Evolutionary conservation across 495 filamentous ascomycete genomes (phyloP).

Genomic region (Evansstolkia leycettana): DNA sequence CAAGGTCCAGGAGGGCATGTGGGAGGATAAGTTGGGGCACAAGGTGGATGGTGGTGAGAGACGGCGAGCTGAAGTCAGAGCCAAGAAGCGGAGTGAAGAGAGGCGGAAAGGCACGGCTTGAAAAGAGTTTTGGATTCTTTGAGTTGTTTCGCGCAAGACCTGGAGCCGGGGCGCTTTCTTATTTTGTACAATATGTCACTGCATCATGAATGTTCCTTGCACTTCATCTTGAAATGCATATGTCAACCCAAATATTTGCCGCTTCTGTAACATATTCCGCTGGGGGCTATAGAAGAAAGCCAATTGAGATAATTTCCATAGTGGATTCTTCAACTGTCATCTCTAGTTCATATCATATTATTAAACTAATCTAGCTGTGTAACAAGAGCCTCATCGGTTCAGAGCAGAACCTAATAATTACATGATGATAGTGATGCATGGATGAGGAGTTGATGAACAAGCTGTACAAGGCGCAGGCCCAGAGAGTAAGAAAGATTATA

Average conservation of each 20-base stretch:
- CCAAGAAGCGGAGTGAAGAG: conserved; percentile 46
- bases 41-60: conserved; percentile 97
- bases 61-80: conserved; percentile 68
- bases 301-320: too few species aligned
- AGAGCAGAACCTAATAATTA: conserved; percentile 1
- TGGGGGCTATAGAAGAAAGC: too few species aligned
- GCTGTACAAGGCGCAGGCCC: not conserved
- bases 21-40: conserved; percentile 69
- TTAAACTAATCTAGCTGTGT: conserved; percentile 6
- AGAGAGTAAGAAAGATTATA: conserved; percentile 2
- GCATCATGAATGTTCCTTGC: too few species aligned
- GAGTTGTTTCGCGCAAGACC: too few species aligned
- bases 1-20: conserved; percentile 68
- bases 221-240: too few species aligned
- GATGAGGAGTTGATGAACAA: not conserved
- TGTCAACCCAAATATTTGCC: too few species aligned
- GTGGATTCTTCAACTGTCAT: not conserved
- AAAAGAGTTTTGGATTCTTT: not conserved
- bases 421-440: not conserved
- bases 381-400: not conserved
- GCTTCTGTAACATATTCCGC: not conserved
- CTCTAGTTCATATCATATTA: not conserved
- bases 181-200: not conserved
- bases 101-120: conserved; percentile 25
- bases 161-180: not conserved